Evolutionary conservation across 129 eudicot genomes (phyloP).

Genomic region (Tanacetum coccineum): DNA sequence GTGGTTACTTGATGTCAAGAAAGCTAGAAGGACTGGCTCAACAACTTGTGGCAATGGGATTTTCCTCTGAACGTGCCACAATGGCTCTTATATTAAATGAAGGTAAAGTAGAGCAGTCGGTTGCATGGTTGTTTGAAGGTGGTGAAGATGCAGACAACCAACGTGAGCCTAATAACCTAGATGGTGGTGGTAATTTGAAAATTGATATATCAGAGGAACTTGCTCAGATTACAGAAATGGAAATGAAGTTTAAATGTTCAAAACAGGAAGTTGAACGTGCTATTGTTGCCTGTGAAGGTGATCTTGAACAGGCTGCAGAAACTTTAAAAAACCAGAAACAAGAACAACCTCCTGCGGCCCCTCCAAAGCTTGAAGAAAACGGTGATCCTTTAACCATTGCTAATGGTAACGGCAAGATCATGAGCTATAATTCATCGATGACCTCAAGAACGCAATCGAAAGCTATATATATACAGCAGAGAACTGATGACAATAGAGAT

Average conservation of each 20-base stretch:
- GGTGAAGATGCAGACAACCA: conserved; percentile 53
- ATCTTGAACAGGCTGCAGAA: conserved; percentile 72
- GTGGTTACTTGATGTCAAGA: conserved; percentile 80
- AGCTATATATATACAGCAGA: conserved; percentile 36
- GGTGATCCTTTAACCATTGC: conserved; percentile 42
- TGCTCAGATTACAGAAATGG: conserved; percentile 57
- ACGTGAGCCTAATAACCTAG: conserved; percentile 40
- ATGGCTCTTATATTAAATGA: conserved; percentile 78
- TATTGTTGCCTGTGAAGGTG: conserved; percentile 67
- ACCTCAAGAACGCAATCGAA: conserved; percentile 37
- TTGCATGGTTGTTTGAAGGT: conserved; percentile 68
- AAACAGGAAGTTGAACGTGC: conserved; percentile 75
- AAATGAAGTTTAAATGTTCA: conserved; percentile 53
- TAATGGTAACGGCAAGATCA: conserved; percentile 42
- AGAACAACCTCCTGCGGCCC: conserved; percentile 46
- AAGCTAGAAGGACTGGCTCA: conserved; percentile 69
- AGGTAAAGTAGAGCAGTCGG: conserved; percentile 75
- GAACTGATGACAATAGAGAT: conserved; percentile 52
- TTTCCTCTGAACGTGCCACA: conserved; percentile 72
- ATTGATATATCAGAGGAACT: conserved; percentile 83
- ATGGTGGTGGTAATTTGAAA: conserved; percentile 52
- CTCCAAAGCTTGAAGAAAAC: conserved; percentile 55
- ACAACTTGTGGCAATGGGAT: conserved; percentile 77
- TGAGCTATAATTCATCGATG: conserved; percentile 30
- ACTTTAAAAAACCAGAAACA: conserved; percentile 56